These are phyloP conservation scores for Citrus glauca DNA, from an alignment of 345 rosid species.

Conservation along the genomic window DNA sequence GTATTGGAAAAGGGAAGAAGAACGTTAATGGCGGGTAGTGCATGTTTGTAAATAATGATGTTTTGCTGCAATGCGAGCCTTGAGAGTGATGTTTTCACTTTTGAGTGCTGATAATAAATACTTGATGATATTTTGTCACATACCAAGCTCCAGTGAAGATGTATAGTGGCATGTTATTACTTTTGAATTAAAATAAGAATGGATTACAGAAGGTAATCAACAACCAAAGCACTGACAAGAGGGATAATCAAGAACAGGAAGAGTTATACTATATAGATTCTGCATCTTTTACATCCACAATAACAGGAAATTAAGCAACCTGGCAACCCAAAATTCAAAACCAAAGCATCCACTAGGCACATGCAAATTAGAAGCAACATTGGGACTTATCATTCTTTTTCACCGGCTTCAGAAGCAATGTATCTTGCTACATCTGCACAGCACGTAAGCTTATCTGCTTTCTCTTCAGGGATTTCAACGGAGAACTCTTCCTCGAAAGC, in stretches of 20 bases:
- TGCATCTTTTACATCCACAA: background rate
- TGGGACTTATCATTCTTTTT: constrained; percentile 15
- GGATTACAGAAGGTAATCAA: background rate
- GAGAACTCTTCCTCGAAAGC: constrained; percentile 67
- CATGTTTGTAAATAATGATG: constrained; percentile 20
- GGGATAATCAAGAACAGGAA: background rate
- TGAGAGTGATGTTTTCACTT: background rate
- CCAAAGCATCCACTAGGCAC: background rate
- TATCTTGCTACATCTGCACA: constrained; percentile 61
- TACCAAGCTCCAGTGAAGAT: background rate
- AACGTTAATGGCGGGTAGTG: too few species aligned
- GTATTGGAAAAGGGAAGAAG: background rate
- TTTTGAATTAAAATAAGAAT: background rate
- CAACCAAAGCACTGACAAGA: background rate
- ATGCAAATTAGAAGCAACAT: background rate
- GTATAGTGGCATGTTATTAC: background rate
- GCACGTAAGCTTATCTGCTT: constrained; percentile 54
- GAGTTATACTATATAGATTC: background rate
- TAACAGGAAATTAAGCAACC: background rate
- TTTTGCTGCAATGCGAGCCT: background rate
- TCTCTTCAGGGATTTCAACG: constrained; percentile 58
- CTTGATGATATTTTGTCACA: background rate
- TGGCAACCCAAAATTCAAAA: background rate
- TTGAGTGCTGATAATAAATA: background rate
- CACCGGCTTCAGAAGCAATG: constrained; percentile 32